Conservation (phyloP, 2,329 filamentous ascomycete genomes). For the Podosphaera leucotricha region DNA sequence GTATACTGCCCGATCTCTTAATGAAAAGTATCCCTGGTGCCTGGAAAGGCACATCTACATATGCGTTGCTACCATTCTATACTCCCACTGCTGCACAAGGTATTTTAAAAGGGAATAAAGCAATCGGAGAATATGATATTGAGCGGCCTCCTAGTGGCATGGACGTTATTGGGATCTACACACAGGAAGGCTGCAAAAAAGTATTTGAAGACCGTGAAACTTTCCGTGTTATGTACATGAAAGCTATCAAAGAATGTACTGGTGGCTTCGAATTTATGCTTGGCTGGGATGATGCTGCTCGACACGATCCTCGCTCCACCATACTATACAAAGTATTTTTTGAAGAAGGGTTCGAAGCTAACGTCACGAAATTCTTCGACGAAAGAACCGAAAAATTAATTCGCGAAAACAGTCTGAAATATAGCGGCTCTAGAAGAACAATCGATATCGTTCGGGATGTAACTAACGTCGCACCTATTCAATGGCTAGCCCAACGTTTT, state of each 20-base stretch:
- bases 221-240: slow-evolving; percentile 25
- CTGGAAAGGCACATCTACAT: slow-evolving; percentile 24
- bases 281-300: slow-evolving; percentile 21
- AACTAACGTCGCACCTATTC: slow-evolving; percentile 37
- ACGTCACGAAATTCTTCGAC: slow-evolving; percentile 21
- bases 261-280: slow-evolving; percentile 24
- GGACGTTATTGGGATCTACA: slow-evolving; percentile 23
- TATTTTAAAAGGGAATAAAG: slow-evolving; percentile 24
- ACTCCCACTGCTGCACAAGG: slow-evolving; percentile 23
- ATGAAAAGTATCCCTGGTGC: slow-evolving; percentile 23
- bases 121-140: slow-evolving; percentile 22
- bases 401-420: slow-evolving; percentile 22
- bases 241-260: slow-evolving; percentile 19
- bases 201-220: slow-evolving; percentile 24
- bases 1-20: slow-evolving; percentile 21
- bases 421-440: slow-evolving; percentile 19
- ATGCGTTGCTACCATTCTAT: slow-evolving; percentile 26
- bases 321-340: slow-evolving; percentile 23
- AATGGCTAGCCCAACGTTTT: slow-evolving; percentile 26
- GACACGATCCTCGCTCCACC: slow-evolving; percentile 19
- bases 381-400: slow-evolving; percentile 21
- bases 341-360: slow-evolving; percentile 21
- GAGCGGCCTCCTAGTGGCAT: slow-evolving; percentile 19
- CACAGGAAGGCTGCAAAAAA: slow-evolving; percentile 24
- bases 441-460: slow-evolving; percentile 25